Evolutionary conservation across 257 asterid genomes (phyloP), one percentile per base, ranked within the genome.

Genomic region (Misopates orontium): DNA sequence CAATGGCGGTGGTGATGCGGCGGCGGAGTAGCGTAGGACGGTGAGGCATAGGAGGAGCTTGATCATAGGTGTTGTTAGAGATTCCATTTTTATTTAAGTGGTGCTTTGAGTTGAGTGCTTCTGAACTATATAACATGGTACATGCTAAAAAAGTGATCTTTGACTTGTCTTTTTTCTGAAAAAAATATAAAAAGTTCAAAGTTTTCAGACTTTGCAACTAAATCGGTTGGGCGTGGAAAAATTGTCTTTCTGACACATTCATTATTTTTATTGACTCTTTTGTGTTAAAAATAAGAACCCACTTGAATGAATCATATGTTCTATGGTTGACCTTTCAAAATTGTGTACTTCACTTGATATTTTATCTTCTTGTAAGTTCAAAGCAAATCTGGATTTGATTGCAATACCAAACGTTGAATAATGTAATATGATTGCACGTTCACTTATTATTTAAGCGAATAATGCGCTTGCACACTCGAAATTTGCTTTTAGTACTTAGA

Each of bases 1-100:
- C 7, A 7, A 28, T 28, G 36, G 36, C 36, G 36, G 36, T 28
- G 36, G 36, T 28, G 36, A 28, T 28, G 36, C 36, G 72, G 84
- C 74, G 24, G 75, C 28, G 60, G 73, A 52, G 68, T 52, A 76
- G 79, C 18, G 72, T 83, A 70, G 79, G 73, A 78, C 64, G 68
- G 64, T 25, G 80, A 75, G 15, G 60, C 63, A 19, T 69, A 53
- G 67, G 60, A 78, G 69, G 78, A 75, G 56, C 62, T 68, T 54
- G 76, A 62, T 55, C 50, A 23, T 21, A 60, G 68, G 67, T 20
- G 67, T 47, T 6, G 28, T 56, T 1, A 52, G 48, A 31, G 78
- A 71, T 64, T 60, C 76, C 82, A 77, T 72, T 61, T 18, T 56
- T n/a, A 51, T 28, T 28, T 28, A 28, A 28, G 36, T 28, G 36